Evolutionary conservation across 768 basidiomycete species (phyloP).

Genomic region (Hypholoma sublateritium): DNA sequence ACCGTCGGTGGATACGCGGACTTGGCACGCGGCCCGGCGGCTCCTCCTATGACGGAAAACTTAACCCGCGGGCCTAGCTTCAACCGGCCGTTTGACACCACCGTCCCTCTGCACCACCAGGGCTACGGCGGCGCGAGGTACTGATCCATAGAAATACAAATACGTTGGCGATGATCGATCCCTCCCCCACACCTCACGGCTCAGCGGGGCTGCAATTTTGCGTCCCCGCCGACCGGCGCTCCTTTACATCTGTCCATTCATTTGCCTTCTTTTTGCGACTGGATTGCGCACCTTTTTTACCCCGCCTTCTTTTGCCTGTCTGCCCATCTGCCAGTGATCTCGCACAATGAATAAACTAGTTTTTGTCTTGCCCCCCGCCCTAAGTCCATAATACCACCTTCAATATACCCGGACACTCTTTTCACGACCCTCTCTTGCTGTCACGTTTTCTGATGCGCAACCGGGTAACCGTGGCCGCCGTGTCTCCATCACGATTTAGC

Average conservation of each 20-base stretch:
- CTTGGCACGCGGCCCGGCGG: conserved; percentile 71
- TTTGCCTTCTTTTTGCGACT: conserved; percentile 28
- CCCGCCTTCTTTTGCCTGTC: neutral
- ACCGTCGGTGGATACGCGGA: conserved; percentile 82
- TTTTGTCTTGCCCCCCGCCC: neutral
- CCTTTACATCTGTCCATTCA: conserved; percentile 16
- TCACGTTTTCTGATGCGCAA: neutral
- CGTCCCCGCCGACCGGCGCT: conserved; percentile 13
- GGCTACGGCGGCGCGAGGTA: conserved; percentile 26
- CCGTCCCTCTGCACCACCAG: conserved; percentile 64
- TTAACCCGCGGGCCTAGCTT: conserved; percentile 48
- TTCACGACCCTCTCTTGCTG: neutral
- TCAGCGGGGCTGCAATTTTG: conserved; percentile 5
- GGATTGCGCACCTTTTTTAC: conserved; percentile 25
- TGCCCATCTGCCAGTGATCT: neutral
- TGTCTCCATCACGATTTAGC: neutral
- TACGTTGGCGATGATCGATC: neutral
- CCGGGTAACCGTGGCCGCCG: neutral
- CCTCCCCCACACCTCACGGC: conserved; percentile 6
- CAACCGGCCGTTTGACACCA: conserved; percentile 51
- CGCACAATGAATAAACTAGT: conserved; percentile 16
- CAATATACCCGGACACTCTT: conserved; percentile 17
- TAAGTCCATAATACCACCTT: conserved; percentile 4
- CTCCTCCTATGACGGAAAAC: conserved; percentile 60
- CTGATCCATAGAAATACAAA: conserved; percentile 8